Evolutionary conservation across 306 rosid genomes (phyloP).

Genomic region (Calophaca sinica): DNA sequence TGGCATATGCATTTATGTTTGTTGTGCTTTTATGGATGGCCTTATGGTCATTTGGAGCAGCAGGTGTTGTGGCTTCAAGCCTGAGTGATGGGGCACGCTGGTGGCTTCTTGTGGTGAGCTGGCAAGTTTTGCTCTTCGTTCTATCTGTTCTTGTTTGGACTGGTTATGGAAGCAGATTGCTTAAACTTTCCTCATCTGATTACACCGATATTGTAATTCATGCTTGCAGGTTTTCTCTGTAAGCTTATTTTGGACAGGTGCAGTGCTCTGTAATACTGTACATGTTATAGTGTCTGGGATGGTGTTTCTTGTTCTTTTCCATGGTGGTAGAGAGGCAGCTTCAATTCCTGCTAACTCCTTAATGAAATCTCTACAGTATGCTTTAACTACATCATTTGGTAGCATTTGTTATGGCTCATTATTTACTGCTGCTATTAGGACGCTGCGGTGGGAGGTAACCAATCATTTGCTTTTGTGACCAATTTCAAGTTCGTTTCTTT

Average conservation of each 20-base stretch:
- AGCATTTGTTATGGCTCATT: slow-evolving; percentile 98
- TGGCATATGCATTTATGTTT: slow-evolving; percentile 82
- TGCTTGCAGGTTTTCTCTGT: slow-evolving; percentile 77
- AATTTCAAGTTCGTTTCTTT: slow-evolving; percentile 17
- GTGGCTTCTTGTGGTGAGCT: slow-evolving; percentile 99
- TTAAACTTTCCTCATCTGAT: slow-evolving; percentile 38
- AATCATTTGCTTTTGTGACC: slow-evolving; percentile 10
- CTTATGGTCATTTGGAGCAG: slow-evolving; percentile 95
- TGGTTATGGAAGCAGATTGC: slow-evolving; percentile 38
- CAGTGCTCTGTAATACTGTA: slow-evolving; percentile 89
- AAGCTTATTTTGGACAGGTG: slow-evolving; percentile 99
- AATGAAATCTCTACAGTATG: slow-evolving; percentile 69
- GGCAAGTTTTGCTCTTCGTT: slow-evolving; percentile 89
- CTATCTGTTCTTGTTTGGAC: slow-evolving; percentile 45
- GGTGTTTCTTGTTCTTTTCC: slow-evolving; percentile 93
- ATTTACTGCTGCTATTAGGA: slow-evolving; percentile 95
- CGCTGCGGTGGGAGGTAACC: slow-evolving; percentile 91
- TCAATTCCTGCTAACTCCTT: slow-evolving; percentile 82
- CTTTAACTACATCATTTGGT: slow-evolving; percentile 95
- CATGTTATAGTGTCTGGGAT: slow-evolving; percentile 98
- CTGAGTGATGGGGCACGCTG: slow-evolving; percentile 87
- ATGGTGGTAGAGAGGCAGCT: slow-evolving; percentile 83
- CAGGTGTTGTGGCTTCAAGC: slow-evolving; percentile 97
- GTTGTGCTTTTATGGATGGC: slow-evolving; percentile 91
- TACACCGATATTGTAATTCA: slow-evolving; percentile 44